Percentiles rank a stretch among this genome's conserved stretches.
These are phyloP conservation scores for Colletotrichum australisinense DNA, from an alignment of 2,329 filamentous ascomycete genomes.

Conservation along the genomic window DNA sequence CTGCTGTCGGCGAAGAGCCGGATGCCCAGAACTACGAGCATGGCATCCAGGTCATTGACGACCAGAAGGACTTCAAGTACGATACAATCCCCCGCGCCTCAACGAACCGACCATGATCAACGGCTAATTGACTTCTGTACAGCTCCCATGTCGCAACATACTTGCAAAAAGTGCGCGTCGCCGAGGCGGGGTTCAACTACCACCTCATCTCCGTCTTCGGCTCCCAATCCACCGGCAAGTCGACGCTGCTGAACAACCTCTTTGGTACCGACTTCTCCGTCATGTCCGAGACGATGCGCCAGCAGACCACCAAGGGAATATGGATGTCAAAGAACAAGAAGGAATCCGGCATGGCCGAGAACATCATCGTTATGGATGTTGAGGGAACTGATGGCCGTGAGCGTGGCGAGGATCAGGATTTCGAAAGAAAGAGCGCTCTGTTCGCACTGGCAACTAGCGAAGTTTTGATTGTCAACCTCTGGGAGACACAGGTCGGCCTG, in stretches of 20 bases:
- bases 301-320: slow-evolving; percentile 98
- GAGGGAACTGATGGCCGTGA: slow-evolving; percentile 97
- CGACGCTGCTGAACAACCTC: slow-evolving; percentile 93
- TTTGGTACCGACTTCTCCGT: slow-evolving; percentile 97
- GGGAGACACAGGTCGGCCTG: slow-evolving; percentile 98
- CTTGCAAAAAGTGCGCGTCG: slow-evolving; percentile 81
- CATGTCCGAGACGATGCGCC: slow-evolving; percentile 94
- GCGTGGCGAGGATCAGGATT: slow-evolving; percentile 97
- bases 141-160: slow-evolving; percentile 86
- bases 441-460: slow-evolving; percentile 98
- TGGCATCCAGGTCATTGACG: slow-evolving; percentile 97
- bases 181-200: slow-evolving; percentile 96
- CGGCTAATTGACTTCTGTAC: slow-evolving; percentile 19
- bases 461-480: slow-evolving; percentile 98
- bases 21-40: slow-evolving; percentile 81
- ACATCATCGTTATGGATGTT: slow-evolving; percentile 99
- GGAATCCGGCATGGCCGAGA: slow-evolving; percentile 83
- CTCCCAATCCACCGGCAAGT: slow-evolving; percentile 98
- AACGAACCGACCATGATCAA: background rate
- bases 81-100: slow-evolving; percentile 44
- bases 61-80: slow-evolving; percentile 97
- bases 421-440: slow-evolving; percentile 96
- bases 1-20: slow-evolving; percentile 75
- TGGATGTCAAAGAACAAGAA: slow-evolving; percentile 99
- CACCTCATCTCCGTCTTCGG: slow-evolving; percentile 99